Conservation (phyloP, 2,329 filamentous ascomycete genomes). For the Ilyonectria mors-panacis region DNA sequence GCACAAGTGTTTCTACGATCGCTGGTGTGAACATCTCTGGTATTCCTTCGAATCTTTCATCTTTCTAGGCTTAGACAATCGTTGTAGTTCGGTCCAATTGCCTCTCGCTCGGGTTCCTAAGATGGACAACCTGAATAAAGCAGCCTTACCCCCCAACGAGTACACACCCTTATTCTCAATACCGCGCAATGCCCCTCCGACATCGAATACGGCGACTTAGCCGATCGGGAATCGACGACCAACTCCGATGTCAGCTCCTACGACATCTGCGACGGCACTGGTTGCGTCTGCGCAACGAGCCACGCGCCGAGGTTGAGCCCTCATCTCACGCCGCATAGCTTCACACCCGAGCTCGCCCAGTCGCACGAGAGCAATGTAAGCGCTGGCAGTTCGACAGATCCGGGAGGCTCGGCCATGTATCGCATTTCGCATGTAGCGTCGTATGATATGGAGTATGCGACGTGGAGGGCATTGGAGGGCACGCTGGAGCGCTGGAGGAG, state of each 20-base stretch:
- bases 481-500: neutral
- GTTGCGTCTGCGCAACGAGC: neutral
- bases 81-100: too few species aligned
- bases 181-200: neutral
- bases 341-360: neutral
- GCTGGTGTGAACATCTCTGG: too few species aligned
- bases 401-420: neutral
- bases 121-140: neutral
- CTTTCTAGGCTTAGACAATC: too few species aligned
- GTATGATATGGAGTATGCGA: neutral
- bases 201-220: neutral
- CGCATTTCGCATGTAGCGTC: neutral
- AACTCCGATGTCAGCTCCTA: neutral
- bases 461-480: neutral
- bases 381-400: neutral
- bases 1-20: too few species aligned
- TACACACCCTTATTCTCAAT: neutral
- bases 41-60: too few species aligned
- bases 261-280: neutral
- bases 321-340: neutral
- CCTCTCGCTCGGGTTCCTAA: neutral
- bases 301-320: neutral
- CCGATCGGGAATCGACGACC: neutral
- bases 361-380: neutral
- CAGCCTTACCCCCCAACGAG: neutral